Base-by-base conservation (phyloP, 1,284 basidiomycete species). In the Irpex sp. region DNA sequence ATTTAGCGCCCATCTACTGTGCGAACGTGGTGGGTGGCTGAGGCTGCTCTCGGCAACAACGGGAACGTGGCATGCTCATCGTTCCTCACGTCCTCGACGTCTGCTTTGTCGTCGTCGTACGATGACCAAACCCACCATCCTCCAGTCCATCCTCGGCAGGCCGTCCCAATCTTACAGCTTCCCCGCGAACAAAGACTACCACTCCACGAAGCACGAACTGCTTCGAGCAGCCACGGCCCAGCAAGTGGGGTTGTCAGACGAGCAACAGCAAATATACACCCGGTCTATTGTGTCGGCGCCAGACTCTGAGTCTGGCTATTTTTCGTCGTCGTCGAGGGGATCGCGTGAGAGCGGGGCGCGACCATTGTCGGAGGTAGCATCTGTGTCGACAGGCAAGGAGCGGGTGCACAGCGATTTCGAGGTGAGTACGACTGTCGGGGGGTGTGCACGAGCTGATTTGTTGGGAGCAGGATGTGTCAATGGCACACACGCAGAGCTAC, bases 141-240 rank as follows among this genome's bases (percentile, higher is more conserved):
- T 87, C 34, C 86, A 88, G 72, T 77, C 77, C 38, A 70, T 88
- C 59, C 77, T 89, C 57, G 80, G 82, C 57, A 72, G 76, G 56
- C 87, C 87, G 15, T 86, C 86, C 2, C 85, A 85, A 70, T 75
- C 79, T 0, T 89, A 89, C 71, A 68, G 76, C 5, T 77, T 79
- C 60, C 81, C 81, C 0, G 66, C 74, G 7, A 74, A 78, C 61
- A 82, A 79, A 68, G 75, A 81, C 2, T 85, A 83, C 66, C 76
- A 82, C 68, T 85, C 84, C 0, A 79, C 78, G 8, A 82, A 79
- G 67, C 69, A 73, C 52, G 78, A 82, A 47, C 66, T 78, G 52
- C 57, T 74, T 57, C 71, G 73, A 5, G 69, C 70, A 26, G 75
- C 59, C 21, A 54, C 60, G 34, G 60, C 40, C 40, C 59, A 51